A percentile compares a stretch with the other conserved stretches of the same genome.
Evolutionary conservation across 768 basidiomycete genomes (phyloP).

Genomic region (Lyophyllum decastes): DNA sequence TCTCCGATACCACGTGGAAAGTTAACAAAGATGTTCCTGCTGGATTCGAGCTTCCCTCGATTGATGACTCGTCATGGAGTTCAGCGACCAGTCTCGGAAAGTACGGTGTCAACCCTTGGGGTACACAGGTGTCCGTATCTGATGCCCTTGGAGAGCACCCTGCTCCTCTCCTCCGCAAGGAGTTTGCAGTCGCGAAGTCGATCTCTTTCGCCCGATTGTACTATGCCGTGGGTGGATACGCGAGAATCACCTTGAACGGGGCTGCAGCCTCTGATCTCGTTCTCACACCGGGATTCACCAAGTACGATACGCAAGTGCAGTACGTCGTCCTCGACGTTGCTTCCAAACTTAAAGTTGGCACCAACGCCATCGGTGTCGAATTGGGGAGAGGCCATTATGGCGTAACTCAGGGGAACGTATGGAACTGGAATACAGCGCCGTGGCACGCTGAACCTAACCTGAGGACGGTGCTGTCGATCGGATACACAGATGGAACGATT

Average conservation of each 20-base stretch:
- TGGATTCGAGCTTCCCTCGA: constrained; percentile 20
- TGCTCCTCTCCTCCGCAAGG: constrained; percentile 26
- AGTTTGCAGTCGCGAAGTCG: constrained; percentile 19
- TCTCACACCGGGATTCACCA: constrained; percentile 30
- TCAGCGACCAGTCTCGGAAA: constrained; percentile 17
- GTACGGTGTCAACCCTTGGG: constrained; percentile 27
- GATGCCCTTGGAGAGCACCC: constrained; percentile 29
- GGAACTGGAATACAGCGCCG: constrained; percentile 30
- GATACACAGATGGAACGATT: constrained; percentile 25
- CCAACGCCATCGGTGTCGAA: constrained; percentile 25
- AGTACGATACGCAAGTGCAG: constrained; percentile 27
- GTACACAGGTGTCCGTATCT: constrained; percentile 18
- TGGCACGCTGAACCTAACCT: constrained; percentile 31
- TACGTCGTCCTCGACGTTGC: constrained; percentile 28
- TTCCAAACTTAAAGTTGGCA: constrained; percentile 14
- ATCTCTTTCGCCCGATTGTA: constrained; percentile 27
- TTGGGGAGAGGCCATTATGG: constrained; percentile 30
- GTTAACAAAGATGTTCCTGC: constrained; percentile 14
- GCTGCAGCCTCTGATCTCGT: constrained; percentile 26
- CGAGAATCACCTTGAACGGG: constrained; percentile 28
- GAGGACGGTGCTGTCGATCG: constrained; percentile 24
- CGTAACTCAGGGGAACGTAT: constrained; percentile 30
- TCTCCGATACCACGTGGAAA: constrained; percentile 26
- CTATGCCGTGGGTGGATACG: constrained; percentile 31
- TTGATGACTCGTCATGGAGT: constrained; percentile 24